A percentile compares a stretch with the other conserved stretches of the same genome.
Evolutionary conservation across 306 rosid genomes (phyloP).

Genomic region (Vigna mungo): DNA sequence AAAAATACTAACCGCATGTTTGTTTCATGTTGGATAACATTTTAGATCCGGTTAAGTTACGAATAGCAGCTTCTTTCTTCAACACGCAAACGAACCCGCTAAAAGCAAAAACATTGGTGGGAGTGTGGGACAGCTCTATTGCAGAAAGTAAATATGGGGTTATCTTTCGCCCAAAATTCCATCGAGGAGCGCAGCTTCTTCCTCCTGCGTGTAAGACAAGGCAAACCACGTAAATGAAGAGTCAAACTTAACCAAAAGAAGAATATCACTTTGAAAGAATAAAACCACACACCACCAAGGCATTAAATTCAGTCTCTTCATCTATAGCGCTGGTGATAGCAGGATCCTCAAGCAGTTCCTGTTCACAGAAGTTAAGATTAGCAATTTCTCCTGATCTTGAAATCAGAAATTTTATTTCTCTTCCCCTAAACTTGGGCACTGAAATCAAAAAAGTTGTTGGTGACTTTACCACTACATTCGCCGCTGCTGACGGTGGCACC

Average conservation of each 20-base stretch:
- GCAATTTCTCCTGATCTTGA: conserved; percentile 23
- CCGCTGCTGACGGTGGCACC: no score
- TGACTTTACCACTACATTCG: no score
- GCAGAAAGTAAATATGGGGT: conserved; percentile 30
- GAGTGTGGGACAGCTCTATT: conserved; percentile 3
- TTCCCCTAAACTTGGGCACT: not conserved
- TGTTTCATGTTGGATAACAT: not conserved
- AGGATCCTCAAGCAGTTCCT: conserved; percentile 91
- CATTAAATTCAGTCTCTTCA: conserved; percentile 96
- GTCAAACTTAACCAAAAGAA: conserved; percentile 8
- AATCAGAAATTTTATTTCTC: conserved; percentile 27
- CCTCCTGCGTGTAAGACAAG: conserved; percentile 66
- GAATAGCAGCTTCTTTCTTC: not conserved
- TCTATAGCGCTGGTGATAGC: conserved; percentile 77
- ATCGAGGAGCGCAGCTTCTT: conserved; percentile 86
- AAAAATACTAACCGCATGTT: not conserved
- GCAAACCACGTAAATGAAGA: conserved; percentile 26
- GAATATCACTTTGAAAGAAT: conserved; percentile 30
- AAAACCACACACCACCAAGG: conserved; percentile 78
- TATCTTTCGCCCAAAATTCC: conserved; percentile 75
- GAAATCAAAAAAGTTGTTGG: no score
- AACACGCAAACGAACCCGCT: not conserved
- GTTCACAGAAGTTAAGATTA: conserved; percentile 51
- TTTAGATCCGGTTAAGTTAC: not conserved
- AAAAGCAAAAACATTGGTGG: not conserved